Percentiles rank a stretch among this genome's conserved stretches.
Conservation (phyloP, 1,284 basidiomycete species). For the Pascua guehoae region DNA sequence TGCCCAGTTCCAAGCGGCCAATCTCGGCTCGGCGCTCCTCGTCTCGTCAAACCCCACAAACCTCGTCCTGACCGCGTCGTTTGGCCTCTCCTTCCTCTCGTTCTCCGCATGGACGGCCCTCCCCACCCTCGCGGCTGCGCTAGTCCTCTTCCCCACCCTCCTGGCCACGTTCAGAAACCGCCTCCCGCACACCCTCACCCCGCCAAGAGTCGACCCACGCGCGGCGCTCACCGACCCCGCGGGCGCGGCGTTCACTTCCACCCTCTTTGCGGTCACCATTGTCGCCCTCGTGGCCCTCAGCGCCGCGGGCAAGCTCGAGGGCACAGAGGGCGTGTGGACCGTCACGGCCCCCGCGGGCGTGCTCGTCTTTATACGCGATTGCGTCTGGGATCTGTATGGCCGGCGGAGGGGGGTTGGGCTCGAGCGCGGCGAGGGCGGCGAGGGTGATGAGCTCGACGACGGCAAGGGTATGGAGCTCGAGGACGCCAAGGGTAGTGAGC, state of each 20-base stretch:
- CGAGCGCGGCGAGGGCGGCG: no score
- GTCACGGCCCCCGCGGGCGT: constrained; percentile 84
- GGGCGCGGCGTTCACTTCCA: constrained; percentile 55
- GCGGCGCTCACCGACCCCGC: constrained; percentile 53
- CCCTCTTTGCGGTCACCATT: constrained; percentile 56
- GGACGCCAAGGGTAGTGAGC: no score
- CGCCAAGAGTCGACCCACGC: constrained; percentile 50
- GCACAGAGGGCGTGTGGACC: constrained; percentile 64
- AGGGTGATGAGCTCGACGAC: not conserved
- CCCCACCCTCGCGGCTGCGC: constrained; percentile 42
- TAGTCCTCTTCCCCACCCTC: constrained; percentile 46
- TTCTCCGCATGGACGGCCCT: constrained; percentile 49
- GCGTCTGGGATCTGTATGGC: constrained; percentile 56
- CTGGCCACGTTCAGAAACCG: constrained; percentile 1
- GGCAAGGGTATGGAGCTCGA: constrained; percentile 1
- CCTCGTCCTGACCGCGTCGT: constrained; percentile 51
- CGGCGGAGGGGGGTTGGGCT: not conserved
- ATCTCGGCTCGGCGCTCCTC: constrained; percentile 59
- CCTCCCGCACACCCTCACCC: constrained; percentile 1
- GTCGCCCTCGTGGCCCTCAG: constrained; percentile 59
- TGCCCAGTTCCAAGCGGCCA: constrained; percentile 69
- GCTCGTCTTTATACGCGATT: constrained; percentile 66
- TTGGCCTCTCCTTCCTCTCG: constrained; percentile 47
- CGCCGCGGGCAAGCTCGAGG: constrained; percentile 53
- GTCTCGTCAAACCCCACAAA: constrained; percentile 54